A percentile compares a stretch with the other conserved stretches of the same genome.
These are phyloP conservation scores for Fusarium torulosum DNA, from an alignment of 2,329 filamentous ascomycete genomes.

Conservation along the genomic window DNA sequence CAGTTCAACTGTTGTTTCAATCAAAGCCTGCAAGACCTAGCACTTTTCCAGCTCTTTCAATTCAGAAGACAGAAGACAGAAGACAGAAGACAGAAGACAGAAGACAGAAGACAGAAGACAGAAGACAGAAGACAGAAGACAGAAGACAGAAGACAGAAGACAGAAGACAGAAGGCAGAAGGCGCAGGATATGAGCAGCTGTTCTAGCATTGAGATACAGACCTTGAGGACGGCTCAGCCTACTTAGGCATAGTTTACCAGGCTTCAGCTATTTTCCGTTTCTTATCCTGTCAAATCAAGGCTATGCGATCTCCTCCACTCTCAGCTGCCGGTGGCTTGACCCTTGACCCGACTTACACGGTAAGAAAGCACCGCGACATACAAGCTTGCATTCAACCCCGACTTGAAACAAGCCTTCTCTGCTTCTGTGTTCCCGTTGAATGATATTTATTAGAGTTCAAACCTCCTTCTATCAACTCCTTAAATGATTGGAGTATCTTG, in stretches of 20 bases:
- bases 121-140: no score
- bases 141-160: no score
- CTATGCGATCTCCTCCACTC: neutral
- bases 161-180: neutral
- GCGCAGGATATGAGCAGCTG: no score
- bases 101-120: no score
- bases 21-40: no score
- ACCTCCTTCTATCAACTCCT: slow-evolving; percentile 2
- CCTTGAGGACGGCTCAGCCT: neutral
- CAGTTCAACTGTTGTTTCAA: neutral
- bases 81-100: no score
- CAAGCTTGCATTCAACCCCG: slow-evolving; percentile 22
- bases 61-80: no score
- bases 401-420: slow-evolving; percentile 1
- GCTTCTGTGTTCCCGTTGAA: neutral
- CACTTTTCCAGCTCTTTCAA: neutral
- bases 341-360: slow-evolving; percentile 18
- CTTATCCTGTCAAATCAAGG: slow-evolving; percentile 6
- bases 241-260: neutral
- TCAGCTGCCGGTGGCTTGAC: slow-evolving; percentile 22
- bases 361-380: slow-evolving; percentile 15
- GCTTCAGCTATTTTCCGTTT: neutral
- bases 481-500: slow-evolving; percentile 27
- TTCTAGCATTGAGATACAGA: no score
- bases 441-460: neutral